phyloP scores from a whole-genome alignment of 495 filamentous ascomycete species.

The Geoglossum glabrum region DNA sequence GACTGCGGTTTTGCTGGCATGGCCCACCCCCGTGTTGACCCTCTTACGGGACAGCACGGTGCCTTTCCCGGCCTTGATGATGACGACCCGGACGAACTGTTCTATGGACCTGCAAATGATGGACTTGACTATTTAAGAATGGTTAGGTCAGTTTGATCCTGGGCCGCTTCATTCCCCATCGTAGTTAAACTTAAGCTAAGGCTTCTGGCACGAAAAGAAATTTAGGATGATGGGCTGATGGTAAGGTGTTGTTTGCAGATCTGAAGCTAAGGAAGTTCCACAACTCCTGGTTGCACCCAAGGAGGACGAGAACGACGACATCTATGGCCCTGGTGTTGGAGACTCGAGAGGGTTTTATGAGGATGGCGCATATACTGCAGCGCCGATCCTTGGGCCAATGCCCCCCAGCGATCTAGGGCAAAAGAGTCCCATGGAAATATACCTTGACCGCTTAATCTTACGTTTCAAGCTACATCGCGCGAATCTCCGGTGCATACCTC shows the following conservation, averaged over 20 bases:
- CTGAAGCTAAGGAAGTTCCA: conserved; percentile 52
- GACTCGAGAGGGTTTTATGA: conserved; percentile 40
- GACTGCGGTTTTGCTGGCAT: background rate
- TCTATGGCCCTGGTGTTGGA: conserved; percentile 13
- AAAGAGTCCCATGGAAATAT: conserved; percentile 32
- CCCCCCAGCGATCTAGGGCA: conserved; percentile 6
- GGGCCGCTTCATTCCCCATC: conserved; percentile 2
- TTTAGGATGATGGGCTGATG: background rate
- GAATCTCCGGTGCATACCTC: conserved; percentile 33
- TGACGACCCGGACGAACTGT: conserved; percentile 27
- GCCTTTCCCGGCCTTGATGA: conserved; percentile 59
- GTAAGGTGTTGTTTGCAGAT: conserved; percentile 24
- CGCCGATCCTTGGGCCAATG: conserved; percentile 11
- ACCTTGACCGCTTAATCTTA: conserved; percentile 38
- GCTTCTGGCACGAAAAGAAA: background rate
- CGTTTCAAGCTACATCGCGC: conserved; percentile 39
- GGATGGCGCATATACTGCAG: conserved; percentile 51
- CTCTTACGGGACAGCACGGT: conserved; percentile 52
- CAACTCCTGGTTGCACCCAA: conserved; percentile 36
- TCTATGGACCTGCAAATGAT: conserved; percentile 36
- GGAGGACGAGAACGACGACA: conserved; percentile 7
- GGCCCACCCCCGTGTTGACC: conserved; percentile 30
- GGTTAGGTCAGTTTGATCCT: conserved; percentile 44
- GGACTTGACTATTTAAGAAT: conserved; percentile 58
- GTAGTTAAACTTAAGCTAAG: conserved; percentile 4